These are phyloP conservation scores for Clavariopsis aquatica DNA, from an alignment of 495 filamentous ascomycete species.

Conservation along the genomic window DNA sequence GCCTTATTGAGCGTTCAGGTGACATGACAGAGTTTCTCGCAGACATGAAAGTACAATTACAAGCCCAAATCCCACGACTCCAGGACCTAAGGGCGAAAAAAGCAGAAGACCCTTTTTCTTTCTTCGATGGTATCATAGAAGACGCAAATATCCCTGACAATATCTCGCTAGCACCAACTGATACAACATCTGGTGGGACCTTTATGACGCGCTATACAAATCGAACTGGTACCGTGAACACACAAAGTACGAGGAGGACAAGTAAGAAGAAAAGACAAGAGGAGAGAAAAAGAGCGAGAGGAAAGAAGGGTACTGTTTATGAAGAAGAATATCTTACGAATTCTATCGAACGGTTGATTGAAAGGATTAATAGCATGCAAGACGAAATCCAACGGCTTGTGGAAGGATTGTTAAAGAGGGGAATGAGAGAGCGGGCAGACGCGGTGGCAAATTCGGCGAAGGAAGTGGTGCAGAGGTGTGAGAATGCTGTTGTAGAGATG, in stretches of 20 bases:
- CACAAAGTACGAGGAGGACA: conserved; percentile 68
- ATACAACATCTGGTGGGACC: conserved; percentile 72
- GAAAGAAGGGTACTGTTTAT: conserved; percentile 94
- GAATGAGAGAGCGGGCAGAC: conserved; percentile 82
- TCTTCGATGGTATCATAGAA: conserved; percentile 53
- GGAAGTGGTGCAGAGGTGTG: conserved; percentile 71
- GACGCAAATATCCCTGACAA: conserved; percentile 80
- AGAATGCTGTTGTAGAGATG: conserved; percentile 63
- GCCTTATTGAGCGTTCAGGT: conserved; percentile 74
- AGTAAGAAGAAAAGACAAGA: conserved; percentile 81
- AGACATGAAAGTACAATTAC: conserved; percentile 83
- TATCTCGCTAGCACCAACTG: conserved; percentile 83
- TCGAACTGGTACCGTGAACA: conserved; percentile 67
- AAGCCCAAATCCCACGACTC: conserved; percentile 81
- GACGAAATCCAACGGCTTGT: conserved; percentile 71
- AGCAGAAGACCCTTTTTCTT: conserved; percentile 68
- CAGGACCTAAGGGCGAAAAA: conserved; percentile 78
- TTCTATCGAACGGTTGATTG: conserved; percentile 77
- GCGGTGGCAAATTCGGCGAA: conserved; percentile 71
- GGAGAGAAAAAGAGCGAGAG: conserved; percentile 90
- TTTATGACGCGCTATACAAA: conserved; percentile 93
- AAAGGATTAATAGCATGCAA: conserved; percentile 71
- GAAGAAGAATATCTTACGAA: conserved; percentile 96
- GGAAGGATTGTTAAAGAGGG: conserved; percentile 70
- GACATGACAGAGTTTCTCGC: conserved; percentile 83